Conservation (phyloP, 1,139 yeast species). For the Lodderomyces theae region DNA sequence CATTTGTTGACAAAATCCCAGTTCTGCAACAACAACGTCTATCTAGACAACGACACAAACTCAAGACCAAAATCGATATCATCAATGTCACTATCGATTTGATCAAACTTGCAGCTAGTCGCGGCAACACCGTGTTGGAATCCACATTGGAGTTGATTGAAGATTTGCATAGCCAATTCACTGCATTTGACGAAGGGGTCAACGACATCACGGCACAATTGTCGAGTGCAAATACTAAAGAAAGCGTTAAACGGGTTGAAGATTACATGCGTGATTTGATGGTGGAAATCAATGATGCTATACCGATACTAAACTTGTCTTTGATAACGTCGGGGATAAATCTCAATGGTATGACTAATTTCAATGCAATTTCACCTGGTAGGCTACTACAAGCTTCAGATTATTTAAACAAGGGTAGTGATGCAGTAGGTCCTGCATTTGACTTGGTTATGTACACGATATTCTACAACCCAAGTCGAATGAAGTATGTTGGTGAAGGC, state of each 20-base stretch:
- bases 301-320: slow-evolving; percentile 68
- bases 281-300: slow-evolving; percentile 59
- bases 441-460: slow-evolving; percentile 60
- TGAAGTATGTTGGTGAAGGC: slow-evolving; percentile 30
- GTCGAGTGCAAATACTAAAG: slow-evolving; percentile 32
- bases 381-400: slow-evolving; percentile 64
- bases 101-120: slow-evolving; percentile 63
- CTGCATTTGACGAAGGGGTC: slow-evolving; percentile 54
- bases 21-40: slow-evolving; percentile 50
- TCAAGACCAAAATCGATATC: slow-evolving; percentile 61
- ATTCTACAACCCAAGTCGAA: slow-evolving; percentile 58
- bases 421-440: slow-evolving; percentile 58
- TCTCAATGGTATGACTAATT: slow-evolving; percentile 45
- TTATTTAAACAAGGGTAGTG: slow-evolving; percentile 23
- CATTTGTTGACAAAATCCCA: slow-evolving; percentile 61
- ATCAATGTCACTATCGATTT: slow-evolving; percentile 70
- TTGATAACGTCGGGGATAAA: slow-evolving; percentile 71
- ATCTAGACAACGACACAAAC: slow-evolving; percentile 34
- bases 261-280: slow-evolving; percentile 47
- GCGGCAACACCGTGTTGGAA: slow-evolving; percentile 66
- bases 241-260: slow-evolving; percentile 49
- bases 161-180: slow-evolving; percentile 58
- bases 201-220: slow-evolving; percentile 26
- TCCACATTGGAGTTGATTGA: slow-evolving; percentile 56
- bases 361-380: slow-evolving; percentile 62